These are phyloP conservation scores for Auriscalpium microsporum DNA, from an alignment of 768 basidiomycete genomes.

Conservation along the genomic window DNA sequence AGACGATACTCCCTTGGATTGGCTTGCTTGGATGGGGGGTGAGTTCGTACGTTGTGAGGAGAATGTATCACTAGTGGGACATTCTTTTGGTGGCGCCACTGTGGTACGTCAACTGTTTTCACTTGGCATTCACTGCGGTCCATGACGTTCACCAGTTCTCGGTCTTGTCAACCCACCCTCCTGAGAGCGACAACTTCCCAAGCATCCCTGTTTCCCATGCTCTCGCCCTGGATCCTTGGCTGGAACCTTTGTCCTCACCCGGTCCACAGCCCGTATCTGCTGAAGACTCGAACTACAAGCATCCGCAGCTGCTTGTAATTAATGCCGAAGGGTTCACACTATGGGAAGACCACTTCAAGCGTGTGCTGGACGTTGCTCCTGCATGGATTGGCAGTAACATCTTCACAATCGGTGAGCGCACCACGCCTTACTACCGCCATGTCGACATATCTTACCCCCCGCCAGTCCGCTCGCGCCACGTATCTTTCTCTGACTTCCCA, in stretches of 20 bases:
- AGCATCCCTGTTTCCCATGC: conserved; percentile 48
- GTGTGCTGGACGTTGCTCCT: conserved; percentile 43
- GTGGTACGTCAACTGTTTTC: conserved; percentile 27
- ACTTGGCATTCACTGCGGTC: not conserved
- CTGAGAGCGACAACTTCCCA: conserved; percentile 24
- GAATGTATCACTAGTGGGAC: conserved; percentile 37
- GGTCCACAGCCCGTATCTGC: conserved; percentile 29
- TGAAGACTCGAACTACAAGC: conserved; percentile 7
- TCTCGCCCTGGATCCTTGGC: conserved; percentile 76
- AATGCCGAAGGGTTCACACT: conserved; percentile 74
- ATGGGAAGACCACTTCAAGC: conserved; percentile 67
- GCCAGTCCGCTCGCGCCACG: conserved; percentile 17
- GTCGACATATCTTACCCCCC: not conserved
- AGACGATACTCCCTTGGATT: conserved; percentile 44
- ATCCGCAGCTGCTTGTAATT: conserved; percentile 44
- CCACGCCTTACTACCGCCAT: not conserved
- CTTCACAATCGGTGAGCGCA: conserved; percentile 7
- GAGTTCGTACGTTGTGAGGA: conserved; percentile 26
- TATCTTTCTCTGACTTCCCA: conserved; percentile 22
- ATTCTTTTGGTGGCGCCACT: conserved; percentile 51
- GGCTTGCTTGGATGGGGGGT: conserved; percentile 27
- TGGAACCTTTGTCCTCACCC: conserved; percentile 63
- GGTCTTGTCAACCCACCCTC: conserved; percentile 43
- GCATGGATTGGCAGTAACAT: conserved; percentile 28
- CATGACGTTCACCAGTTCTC: conserved; percentile 35